These are phyloP conservation scores for Trametes cingulata DNA, from an alignment of 768 basidiomycete species.

Conservation along the genomic window DNA sequence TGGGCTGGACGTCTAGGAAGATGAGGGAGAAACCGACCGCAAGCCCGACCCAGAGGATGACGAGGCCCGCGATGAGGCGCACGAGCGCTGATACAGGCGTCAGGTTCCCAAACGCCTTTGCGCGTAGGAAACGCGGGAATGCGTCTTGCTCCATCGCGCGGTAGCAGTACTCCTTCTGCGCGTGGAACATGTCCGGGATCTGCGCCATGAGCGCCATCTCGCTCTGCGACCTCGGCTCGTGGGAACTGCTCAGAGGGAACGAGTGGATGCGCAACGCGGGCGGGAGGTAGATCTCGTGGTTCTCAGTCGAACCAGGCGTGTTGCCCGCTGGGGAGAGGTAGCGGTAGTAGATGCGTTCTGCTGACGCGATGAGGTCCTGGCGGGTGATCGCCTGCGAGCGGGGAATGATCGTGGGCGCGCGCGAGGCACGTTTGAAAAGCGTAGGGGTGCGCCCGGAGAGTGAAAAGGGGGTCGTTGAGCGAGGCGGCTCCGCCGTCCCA, in stretches of 20 bases:
- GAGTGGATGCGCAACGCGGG: constrained; percentile 87
- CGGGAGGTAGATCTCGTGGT: constrained; percentile 98
- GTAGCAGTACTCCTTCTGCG: constrained; percentile 97
- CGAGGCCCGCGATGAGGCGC: constrained; percentile 79
- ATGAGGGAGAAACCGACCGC: constrained; percentile 87
- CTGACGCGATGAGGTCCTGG: constrained; percentile 85
- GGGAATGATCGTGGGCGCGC: constrained; percentile 92
- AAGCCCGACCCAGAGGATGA: constrained; percentile 94
- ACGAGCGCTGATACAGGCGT: constrained; percentile 90
- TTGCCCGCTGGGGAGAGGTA: constrained; percentile 86
- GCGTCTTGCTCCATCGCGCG: constrained; percentile 95
- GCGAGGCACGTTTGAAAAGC: constrained; percentile 78
- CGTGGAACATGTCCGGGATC: constrained; percentile 94
- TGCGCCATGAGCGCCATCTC: constrained; percentile 82
- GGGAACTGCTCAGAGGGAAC: constrained; percentile 79
- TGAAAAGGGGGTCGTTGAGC: constrained; percentile 80
- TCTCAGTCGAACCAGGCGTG: constrained; percentile 76
- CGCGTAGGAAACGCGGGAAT: constrained; percentile 90
- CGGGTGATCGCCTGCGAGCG: constrained; percentile 90
- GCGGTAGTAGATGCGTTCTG: constrained; percentile 94
- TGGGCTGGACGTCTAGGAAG: constrained; percentile 92
- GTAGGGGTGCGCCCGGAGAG: constrained; percentile 74
- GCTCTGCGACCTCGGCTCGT: constrained; percentile 67
- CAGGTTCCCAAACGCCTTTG: constrained; percentile 97
- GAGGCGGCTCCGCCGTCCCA: constrained; percentile 44